Base-by-base conservation (phyloP, 2,329 filamentous ascomycete species). In the Davidsoniella australis region DNA sequence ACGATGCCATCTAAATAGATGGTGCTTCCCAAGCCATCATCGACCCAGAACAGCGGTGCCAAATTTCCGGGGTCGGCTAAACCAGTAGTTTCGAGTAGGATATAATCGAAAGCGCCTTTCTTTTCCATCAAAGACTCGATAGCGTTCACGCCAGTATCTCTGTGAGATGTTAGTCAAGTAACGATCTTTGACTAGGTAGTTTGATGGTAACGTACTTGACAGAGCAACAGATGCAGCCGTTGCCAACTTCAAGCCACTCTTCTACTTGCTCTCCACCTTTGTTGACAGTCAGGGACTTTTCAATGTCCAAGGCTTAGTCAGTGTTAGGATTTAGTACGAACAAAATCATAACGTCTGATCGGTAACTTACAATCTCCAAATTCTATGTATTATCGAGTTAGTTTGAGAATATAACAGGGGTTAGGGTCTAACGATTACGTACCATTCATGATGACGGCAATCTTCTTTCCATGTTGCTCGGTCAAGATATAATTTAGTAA, bases 1-100 rank as follows among this genome's bases (percentile, higher is more conserved):
- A 96, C 88, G 50, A 98, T 94, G 2, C 91, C 91, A 60, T 98
- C 91, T 0, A 98, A 76, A 63, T 94, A 98, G 58, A 98, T 95
- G 37, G 82, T 88, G 63, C 88, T 94, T 6, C 87, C 89, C 2
- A 98, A 73, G 0, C 88, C 91, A 56, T 96, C 89, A 58, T 98
- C 91, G 23, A 98, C 81, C 91, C 91, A 98, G 67, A 98, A 98
- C 12, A 96, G 68, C 0, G 91, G 91, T 0, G 91, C 91, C 47
- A 98, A 78, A 58, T 96, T 96, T 1, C 91, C 91, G 0, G 91
- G 91, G 60, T 98, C 89, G 4, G 91, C 91, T 5, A 98, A 73
- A 0, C 91, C 91, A 0, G 91, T 96, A 0, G 91, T 98, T 63
- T 98, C 91, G 1, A 98, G 78, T 2, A 98, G 74, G 56, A 98